A percentile compares a stretch with the other conserved stretches of the same genome.
These are phyloP conservation scores for Gnomoniopsis smithogilvyi DNA, from an alignment of 2,329 filamentous ascomycete genomes.

Conservation along the genomic window DNA sequence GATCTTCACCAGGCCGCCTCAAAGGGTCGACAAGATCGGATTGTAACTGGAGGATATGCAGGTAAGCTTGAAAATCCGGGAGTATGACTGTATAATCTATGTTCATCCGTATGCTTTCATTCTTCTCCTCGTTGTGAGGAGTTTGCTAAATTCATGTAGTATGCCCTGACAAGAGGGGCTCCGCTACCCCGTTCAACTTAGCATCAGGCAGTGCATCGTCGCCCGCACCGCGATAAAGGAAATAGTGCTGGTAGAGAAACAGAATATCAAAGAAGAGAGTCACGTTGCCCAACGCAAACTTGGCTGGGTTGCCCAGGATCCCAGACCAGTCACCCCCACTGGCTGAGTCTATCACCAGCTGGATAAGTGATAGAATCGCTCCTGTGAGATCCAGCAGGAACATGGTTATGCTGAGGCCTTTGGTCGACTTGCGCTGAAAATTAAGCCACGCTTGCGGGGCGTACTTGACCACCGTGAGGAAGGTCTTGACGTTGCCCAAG, in stretches of 20 bases:
- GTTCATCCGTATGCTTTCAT: neutral
- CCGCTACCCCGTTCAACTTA: conserved; percentile 1
- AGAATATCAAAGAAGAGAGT: conserved; percentile 12
- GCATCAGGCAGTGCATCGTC: conserved; percentile 2
- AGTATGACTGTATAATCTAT: neutral
- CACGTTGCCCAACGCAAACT: conserved; percentile 14
- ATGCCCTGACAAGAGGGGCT: conserved; percentile 1
- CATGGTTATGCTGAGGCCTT: conserved; percentile 6
- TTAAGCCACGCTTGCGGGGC: conserved; percentile 14
- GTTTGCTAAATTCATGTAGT: neutral
- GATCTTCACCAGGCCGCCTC: no score
- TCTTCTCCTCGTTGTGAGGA: neutral
- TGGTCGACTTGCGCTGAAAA: conserved; percentile 8
- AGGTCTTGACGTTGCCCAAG: conserved; percentile 10
- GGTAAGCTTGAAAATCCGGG: no score
- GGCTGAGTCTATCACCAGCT: conserved; percentile 7
- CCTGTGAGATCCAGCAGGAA: conserved; percentile 4
- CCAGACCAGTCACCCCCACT: conserved; percentile 3
- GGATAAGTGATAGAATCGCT: conserved; percentile 3
- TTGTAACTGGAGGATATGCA: no score
- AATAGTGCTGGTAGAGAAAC: conserved; percentile 8
- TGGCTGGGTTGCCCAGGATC: conserved; percentile 12
- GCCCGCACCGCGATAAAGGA: conserved; percentile 10
- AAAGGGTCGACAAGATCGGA: no score
- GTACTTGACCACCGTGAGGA: conserved; percentile 16